Percentiles rank a stretch among this genome's conserved stretches.
phyloP scores from a whole-genome alignment of 345 rosid genomes.

The Schrenkiella parvula region DNA sequence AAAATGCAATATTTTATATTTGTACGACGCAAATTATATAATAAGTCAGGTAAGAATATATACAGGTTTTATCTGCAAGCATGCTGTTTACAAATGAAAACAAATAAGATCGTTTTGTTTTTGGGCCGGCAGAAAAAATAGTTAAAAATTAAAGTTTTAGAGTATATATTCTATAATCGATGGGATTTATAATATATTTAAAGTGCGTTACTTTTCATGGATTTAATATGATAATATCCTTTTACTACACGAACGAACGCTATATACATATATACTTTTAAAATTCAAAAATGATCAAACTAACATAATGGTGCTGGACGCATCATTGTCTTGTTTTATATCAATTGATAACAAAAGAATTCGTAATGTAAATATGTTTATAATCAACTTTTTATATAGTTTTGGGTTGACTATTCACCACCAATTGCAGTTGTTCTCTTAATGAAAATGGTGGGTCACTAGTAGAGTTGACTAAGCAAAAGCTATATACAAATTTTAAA shows the following conservation, averaged over 20 bases:
- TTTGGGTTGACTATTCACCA: conserved; percentile 22
- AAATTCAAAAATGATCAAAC: not conserved
- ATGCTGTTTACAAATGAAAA: not conserved
- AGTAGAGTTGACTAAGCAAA: conserved; percentile 27
- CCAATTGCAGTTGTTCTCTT: conserved; percentile 1
- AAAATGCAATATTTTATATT: not conserved
- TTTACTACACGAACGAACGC: not conserved
- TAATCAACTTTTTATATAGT: not conserved
- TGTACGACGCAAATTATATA: not conserved
- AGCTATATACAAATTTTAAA: not conserved
- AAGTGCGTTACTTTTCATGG: not conserved
- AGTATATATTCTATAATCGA: conserved; percentile 1
- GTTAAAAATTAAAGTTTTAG: not conserved
- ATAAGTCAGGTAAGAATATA: not conserved
- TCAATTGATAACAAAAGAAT: not conserved
- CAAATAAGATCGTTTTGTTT: not conserved
- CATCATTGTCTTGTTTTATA: conserved; percentile 15
- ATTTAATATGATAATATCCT: not conserved
- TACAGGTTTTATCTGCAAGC: not conserved
- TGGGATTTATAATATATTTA: not conserved
- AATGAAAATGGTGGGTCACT: conserved; percentile 11
- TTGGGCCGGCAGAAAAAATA: not conserved
- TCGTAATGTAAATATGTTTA: not conserved
- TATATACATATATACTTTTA: not conserved
- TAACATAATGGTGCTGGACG: conserved; percentile 17